A percentile compares a stretch with the other conserved stretches of the same genome.
Conservation (phyloP, 768 basidiomycete genomes). For the Phylloporus arenicola region DNA sequence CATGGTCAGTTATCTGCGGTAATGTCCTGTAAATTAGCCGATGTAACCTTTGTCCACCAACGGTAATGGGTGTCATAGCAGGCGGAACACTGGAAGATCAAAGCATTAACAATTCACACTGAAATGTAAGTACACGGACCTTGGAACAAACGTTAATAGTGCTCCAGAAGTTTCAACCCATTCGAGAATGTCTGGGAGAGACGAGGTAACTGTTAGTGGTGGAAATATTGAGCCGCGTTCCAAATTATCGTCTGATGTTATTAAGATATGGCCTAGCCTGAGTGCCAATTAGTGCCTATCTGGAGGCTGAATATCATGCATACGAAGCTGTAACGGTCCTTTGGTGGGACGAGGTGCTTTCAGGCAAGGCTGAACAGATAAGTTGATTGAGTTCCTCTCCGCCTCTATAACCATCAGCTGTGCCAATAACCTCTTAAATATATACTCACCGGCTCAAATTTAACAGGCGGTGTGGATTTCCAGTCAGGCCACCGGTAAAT, state of each 20-base stretch:
- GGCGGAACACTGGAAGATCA: slow-evolving; percentile 35
- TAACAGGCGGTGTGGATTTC: slow-evolving; percentile 30
- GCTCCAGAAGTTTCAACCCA: slow-evolving; percentile 38
- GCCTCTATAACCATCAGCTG: slow-evolving; percentile 17
- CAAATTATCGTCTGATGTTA: slow-evolving; percentile 34
- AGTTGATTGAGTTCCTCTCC: slow-evolving; percentile 13
- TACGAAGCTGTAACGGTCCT: slow-evolving; percentile 40
- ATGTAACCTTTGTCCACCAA: slow-evolving; percentile 36
- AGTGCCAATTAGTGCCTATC: slow-evolving; percentile 4
- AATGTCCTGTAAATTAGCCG: slow-evolving; percentile 46
- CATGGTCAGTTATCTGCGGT: slow-evolving; percentile 10
- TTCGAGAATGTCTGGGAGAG: slow-evolving; percentile 39
- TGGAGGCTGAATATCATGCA: neutral
- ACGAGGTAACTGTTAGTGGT: slow-evolving; percentile 40
- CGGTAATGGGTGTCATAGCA: slow-evolving; percentile 27
- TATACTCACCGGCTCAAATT: slow-evolving; percentile 34
- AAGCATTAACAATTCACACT: neutral
- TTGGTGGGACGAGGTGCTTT: neutral
- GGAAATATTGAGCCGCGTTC: slow-evolving; percentile 39
- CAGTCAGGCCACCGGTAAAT: slow-evolving; percentile 36
- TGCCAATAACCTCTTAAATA: neutral
- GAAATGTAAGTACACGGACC: slow-evolving; percentile 30
- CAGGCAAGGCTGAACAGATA: slow-evolving; percentile 2
- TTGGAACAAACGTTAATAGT: slow-evolving; percentile 45
- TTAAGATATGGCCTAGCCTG: slow-evolving; percentile 61